Conservation (phyloP, 805 yeast genomes). For the Ogataea saltuana region DNA sequence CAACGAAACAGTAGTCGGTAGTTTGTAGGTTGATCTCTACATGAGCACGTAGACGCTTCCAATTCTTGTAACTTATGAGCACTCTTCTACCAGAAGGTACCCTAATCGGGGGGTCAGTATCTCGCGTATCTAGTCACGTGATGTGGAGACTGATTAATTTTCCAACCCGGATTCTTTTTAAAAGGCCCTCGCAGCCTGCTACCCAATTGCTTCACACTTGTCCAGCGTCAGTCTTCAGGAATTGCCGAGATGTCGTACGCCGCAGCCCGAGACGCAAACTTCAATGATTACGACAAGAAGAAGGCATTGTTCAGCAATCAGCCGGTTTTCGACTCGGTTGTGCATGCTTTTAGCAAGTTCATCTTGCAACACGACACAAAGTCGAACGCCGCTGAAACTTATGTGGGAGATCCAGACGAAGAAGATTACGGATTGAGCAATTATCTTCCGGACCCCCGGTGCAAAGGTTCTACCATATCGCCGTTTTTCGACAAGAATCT, state of each 20-base stretch:
- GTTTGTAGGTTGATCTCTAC: no score
- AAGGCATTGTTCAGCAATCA: slow-evolving; percentile 13
- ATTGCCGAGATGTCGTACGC: slow-evolving; percentile 11
- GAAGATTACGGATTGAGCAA: slow-evolving; percentile 6
- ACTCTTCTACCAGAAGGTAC: no score
- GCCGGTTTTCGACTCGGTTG: slow-evolving; percentile 8
- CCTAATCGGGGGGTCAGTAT: no score
- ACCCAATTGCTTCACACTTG: no score
- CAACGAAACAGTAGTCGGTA: no score
- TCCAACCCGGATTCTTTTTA: no score
- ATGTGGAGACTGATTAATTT: not conserved
- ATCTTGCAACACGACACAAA: slow-evolving; percentile 13
- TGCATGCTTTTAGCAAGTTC: slow-evolving; percentile 9
- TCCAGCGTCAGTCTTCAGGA: no score
- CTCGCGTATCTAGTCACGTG: not conserved
- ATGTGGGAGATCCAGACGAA: slow-evolving; percentile 6
- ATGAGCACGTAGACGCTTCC: no score
- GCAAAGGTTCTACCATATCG: not conserved
- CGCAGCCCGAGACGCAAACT: slow-evolving; percentile 17
- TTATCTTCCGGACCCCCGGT: slow-evolving; percentile 2
- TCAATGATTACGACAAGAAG: slow-evolving; percentile 8
- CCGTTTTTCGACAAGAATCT: slow-evolving; percentile 14
- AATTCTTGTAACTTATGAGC: no score
- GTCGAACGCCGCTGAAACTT: not conserved
- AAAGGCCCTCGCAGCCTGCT: no score